Evolutionary conservation across 164 flowering plant species (phyloP).

Genomic region (Warburgia ugandensis): DNA sequence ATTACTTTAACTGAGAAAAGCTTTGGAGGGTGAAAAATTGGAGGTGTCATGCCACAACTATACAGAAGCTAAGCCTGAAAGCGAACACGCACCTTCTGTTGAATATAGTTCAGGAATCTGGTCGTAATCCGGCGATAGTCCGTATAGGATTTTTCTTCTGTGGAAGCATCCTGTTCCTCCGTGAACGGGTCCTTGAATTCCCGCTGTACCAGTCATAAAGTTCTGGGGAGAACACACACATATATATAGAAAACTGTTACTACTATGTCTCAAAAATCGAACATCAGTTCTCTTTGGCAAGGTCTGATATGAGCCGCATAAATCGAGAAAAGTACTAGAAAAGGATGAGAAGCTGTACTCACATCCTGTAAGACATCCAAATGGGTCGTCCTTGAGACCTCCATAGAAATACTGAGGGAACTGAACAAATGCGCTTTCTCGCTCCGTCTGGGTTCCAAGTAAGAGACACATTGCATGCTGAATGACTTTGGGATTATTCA

Average conservation of each 20-base stretch:
- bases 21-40: too few relatives aligned
- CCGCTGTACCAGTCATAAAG: background rate
- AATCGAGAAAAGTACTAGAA: too few relatives aligned
- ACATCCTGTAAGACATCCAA: constrained; percentile 26
- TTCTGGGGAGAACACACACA: too few relatives aligned
- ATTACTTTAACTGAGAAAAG: too few relatives aligned
- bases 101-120: background rate
- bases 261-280: too few relatives aligned
- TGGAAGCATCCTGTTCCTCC: constrained; percentile 1
- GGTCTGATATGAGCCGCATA: too few relatives aligned
- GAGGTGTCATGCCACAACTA: background rate
- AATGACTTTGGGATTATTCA: constrained; percentile 38
- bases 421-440: constrained; percentile 36
- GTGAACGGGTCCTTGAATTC: background rate
- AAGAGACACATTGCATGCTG: constrained; percentile 47
- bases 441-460: constrained; percentile 22
- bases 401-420: constrained; percentile 40
- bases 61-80: background rate
- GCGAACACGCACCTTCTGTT: background rate
- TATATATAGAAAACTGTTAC: too few relatives aligned
- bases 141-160: background rate
- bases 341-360: too few relatives aligned
- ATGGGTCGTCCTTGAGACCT: constrained; percentile 36
- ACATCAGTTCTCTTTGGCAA: too few relatives aligned
- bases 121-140: background rate